Evolutionary conservation across 805 yeast genomes (phyloP).

Genomic region (Blastobotrys chiropterorum): DNA sequence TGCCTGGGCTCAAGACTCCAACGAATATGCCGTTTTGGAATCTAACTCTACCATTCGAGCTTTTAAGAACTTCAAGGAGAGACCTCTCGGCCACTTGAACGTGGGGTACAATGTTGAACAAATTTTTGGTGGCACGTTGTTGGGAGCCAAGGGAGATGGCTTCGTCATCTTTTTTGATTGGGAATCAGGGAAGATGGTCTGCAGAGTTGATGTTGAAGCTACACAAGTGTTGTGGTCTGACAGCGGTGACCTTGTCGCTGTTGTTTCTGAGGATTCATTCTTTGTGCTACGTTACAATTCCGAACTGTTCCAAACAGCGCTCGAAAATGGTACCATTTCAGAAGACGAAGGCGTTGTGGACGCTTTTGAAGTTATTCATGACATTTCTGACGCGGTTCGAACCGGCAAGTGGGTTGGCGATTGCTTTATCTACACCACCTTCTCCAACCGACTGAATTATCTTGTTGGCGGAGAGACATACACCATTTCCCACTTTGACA

Average conservation of each 20-base stretch:
- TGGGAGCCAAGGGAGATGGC: slow-evolving; percentile 79
- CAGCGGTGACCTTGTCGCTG: slow-evolving; percentile 80
- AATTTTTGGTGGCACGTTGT: slow-evolving; percentile 80
- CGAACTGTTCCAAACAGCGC: slow-evolving; percentile 58
- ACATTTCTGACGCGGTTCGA: slow-evolving; percentile 71
- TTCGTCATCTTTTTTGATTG: slow-evolving; percentile 89
- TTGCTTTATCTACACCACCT: slow-evolving; percentile 86
- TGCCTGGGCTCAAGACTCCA: slow-evolving; percentile 92
- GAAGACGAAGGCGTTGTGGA: slow-evolving; percentile 86
- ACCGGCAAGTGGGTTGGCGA: slow-evolving; percentile 98
- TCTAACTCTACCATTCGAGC: slow-evolving; percentile 57
- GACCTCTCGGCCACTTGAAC: slow-evolving; percentile 55
- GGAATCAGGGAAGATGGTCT: slow-evolving; percentile 78
- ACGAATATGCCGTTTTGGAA: slow-evolving; percentile 78
- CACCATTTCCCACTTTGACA: slow-evolving; percentile 89
- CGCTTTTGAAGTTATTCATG: slow-evolving; percentile 77
- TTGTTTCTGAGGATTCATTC: slow-evolving; percentile 63
- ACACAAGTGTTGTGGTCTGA: slow-evolving; percentile 86
- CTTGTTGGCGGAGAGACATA: slow-evolving; percentile 91
- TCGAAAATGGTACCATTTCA: slow-evolving; percentile 51
- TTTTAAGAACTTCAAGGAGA: slow-evolving; percentile 80
- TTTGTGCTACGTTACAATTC: slow-evolving; percentile 72
- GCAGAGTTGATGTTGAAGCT: slow-evolving; percentile 78
- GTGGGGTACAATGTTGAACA: slow-evolving; percentile 64
- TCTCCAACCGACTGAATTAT: slow-evolving; percentile 83